Evolutionary conservation across 2,329 filamentous ascomycete species (phyloP), one percentile per base, ranked within the genome.

Genomic region (Fusarium sp.): DNA sequence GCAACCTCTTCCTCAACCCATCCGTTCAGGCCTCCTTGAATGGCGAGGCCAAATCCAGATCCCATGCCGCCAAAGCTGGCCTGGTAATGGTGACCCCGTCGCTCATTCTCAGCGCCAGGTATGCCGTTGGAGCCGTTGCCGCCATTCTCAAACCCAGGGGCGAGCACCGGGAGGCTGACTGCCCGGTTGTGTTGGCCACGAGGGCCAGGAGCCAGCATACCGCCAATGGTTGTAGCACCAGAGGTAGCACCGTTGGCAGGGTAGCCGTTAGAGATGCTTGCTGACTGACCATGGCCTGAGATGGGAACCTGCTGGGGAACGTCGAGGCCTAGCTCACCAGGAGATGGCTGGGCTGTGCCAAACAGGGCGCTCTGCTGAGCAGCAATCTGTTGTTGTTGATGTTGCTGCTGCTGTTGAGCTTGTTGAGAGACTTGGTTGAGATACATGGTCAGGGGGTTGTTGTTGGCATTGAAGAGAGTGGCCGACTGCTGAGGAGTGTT

Each of bases 381-480:
- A 64, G 89, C 89, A 75, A 94, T 87, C 44, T 90, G 88, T 72
- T 93, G 90, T 62, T 93, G 90, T 73, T 95, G 92, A 74, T 94
- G 92, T 35, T 92, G 90, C 70, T 94, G 93, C 74, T 95, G 93
- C 57, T 91, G 89, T 73, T 94, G 92, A 17, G 90, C 89, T 78
- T 93, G 91, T 70, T 92, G 90, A 24, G 91, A 92, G 31, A 96
- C 90, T 79, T 97, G 94, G 83, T 92, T 96, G 67, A 98, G 88
- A 81, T 98, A 98, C 90, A 98, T 91, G 27, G 95, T 98, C 81
- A 98, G 83, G 1, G 96, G 96, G 82, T 98, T 98, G 86, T 91
- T 96, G 79, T 87, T 92, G 60, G 90, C 91, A 81, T 95, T 96
- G 82, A 98, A 90, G 67, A 97, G 90, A 22, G 91, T 89, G 2